Percentiles rank a stretch among this genome's conserved stretches.
Evolutionary conservation across 805 yeast species (phyloP).

Genomic region (Ogataea zsoltii): DNA sequence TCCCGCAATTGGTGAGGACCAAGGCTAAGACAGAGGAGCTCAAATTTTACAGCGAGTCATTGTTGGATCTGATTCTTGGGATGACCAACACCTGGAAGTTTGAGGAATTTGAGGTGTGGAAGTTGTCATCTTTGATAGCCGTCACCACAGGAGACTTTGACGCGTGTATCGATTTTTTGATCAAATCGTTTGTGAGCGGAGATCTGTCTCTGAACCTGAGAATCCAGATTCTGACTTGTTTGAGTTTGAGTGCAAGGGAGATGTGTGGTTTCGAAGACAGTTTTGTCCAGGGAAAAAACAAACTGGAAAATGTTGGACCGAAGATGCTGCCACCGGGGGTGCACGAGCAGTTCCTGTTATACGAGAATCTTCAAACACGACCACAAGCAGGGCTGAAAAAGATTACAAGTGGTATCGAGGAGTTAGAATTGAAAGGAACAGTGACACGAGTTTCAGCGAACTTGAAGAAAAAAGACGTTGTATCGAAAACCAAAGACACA

Average conservation of each 20-base stretch:
- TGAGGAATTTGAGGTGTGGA: conserved; percentile 59
- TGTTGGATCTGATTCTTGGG: conserved; percentile 52
- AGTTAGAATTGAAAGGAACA: conserved; percentile 36
- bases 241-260: conserved; percentile 74
- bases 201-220: conserved; percentile 85
- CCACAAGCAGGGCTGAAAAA: conserved; percentile 6
- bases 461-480: conserved; percentile 14
- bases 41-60: conserved; percentile 52
- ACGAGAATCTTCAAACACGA: conserved; percentile 15
- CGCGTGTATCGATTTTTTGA: conserved; percentile 43
- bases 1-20: conserved; percentile 62
- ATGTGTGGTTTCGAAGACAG: conserved; percentile 62
- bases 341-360: conserved; percentile 43
- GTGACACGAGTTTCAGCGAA: conserved; percentile 44
- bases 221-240: conserved; percentile 61
- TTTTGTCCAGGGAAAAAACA: conserved; percentile 41
- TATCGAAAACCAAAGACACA: conserved; percentile 25
- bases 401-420: conserved; percentile 20
- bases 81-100: conserved; percentile 59
- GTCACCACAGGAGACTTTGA: conserved; percentile 53
- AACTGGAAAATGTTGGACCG: conserved; percentile 25
- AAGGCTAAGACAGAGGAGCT: conserved; percentile 69
- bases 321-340: conserved; percentile 46
- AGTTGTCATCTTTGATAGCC: conserved; percentile 65
- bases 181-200: conserved; percentile 56